Evolutionary conservation across 2,329 filamentous ascomycete genomes (phyloP).

Genomic region (Cercospora sp.): DNA sequence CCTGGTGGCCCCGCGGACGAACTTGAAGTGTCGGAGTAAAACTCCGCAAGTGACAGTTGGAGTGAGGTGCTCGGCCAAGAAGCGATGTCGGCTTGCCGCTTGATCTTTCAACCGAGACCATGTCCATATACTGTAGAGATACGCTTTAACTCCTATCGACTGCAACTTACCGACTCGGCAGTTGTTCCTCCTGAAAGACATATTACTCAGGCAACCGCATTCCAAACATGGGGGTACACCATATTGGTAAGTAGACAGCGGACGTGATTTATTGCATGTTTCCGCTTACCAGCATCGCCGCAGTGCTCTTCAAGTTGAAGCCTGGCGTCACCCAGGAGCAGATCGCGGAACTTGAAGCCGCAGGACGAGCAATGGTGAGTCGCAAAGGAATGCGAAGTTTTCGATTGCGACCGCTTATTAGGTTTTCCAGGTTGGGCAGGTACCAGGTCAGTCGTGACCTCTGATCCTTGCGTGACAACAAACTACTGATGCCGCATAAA

Average conservation of each 20-base stretch:
- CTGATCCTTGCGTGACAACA: not conserved
- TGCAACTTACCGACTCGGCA: not conserved
- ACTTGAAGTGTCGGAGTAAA: not conserved
- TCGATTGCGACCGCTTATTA: not conserved
- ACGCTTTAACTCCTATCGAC: not conserved
- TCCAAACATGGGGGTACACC: not conserved
- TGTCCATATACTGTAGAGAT: not conserved
- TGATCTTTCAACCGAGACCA: not conserved
- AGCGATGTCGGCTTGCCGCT: not conserved
- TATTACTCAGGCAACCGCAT: not conserved
- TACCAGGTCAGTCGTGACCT: conserved; percentile 18
- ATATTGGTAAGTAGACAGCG: not conserved
- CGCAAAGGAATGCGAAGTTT: not conserved
- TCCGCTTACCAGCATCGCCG: not conserved
- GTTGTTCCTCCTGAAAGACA: not conserved
- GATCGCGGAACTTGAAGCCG: conserved; percentile 25
- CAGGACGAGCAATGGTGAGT: conserved; percentile 24
- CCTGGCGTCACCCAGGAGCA: conserved; percentile 21
- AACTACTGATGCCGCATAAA: not conserved
- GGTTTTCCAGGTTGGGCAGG: conserved; percentile 13
- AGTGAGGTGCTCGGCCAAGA: not conserved
- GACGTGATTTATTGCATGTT: not conserved
- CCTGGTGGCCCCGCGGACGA: not conserved
- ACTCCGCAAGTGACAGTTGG: not conserved
- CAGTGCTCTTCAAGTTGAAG: conserved; percentile 34